A percentile compares a stretch with the other conserved stretches of the same genome.
These are phyloP conservation scores for Daldinia sp. DNA, from an alignment of 2,329 filamentous ascomycete genomes.

Conservation along the genomic window DNA sequence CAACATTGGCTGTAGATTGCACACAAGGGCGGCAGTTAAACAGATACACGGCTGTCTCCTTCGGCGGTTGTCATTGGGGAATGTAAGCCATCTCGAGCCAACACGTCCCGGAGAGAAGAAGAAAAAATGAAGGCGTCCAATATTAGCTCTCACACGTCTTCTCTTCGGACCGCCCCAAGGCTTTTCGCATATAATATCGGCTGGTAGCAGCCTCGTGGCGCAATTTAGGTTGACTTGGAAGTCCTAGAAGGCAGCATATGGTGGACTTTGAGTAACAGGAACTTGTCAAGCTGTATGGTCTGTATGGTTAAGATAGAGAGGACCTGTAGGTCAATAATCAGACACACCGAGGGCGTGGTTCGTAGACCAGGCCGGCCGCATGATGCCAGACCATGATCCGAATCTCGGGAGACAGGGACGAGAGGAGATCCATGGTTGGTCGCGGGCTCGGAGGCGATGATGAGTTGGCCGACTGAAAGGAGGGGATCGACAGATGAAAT, in stretches of 20 bases:
- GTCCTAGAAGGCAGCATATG: constrained; percentile 11
- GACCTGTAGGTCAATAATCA: constrained; percentile 19
- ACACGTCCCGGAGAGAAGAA: constrained; percentile 4
- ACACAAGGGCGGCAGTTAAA: constrained; percentile 23
- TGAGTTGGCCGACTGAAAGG: constrained; percentile 24
- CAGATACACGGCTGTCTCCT: neutral
- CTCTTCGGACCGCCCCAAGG: constrained; percentile 3
- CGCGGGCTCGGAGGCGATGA: neutral
- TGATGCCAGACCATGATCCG: constrained; percentile 28
- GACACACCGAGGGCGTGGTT: constrained; percentile 19
- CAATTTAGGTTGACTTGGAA: constrained; percentile 26
- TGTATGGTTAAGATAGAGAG: constrained; percentile 20
- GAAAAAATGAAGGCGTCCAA: constrained; percentile 25
- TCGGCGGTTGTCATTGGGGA: constrained; percentile 12
- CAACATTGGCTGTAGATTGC: constrained; percentile 25
- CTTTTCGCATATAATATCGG: constrained; percentile 11
- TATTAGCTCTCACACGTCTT: constrained; percentile 6
- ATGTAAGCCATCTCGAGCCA: constrained; percentile 20
- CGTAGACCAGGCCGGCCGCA: constrained; percentile 15
- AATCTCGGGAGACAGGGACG: constrained; percentile 22
- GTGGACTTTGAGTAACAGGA: constrained; percentile 17
- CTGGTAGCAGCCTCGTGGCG: constrained; percentile 22
- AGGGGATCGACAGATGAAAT: constrained; percentile 34
- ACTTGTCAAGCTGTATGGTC: constrained; percentile 9
- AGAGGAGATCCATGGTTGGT: constrained; percentile 17